Base-by-base conservation (phyloP, 495 filamentous ascomycete genomes). In the Aspergillus egyptiacus region DNA sequence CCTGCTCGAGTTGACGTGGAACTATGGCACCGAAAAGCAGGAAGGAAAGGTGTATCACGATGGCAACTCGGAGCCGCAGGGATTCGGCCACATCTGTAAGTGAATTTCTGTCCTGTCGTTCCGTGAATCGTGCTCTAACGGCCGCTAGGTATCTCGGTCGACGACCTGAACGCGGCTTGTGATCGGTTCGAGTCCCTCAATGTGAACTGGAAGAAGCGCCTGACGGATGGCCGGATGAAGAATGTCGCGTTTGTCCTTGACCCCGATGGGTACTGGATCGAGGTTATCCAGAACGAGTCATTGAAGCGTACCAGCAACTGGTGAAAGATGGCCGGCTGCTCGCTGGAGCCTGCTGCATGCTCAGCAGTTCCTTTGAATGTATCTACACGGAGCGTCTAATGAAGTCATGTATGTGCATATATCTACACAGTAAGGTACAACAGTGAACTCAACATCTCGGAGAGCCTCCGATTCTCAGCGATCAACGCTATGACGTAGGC, bases 1-100 rank as follows among this genome's bases (percentile, higher is more conserved):
- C 2, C 61, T 96, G 43, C 70, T 96, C 9, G 91, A 96, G 70
- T 60, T 98, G 56, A 96, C 91, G 17, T 96, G 89, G 87, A 96
- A 98, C 63, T 93, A 95, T 54, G 93, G 93, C 33, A 96, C 93
- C 2, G 93, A 98, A 75, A 91, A 87, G 60, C 81, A 96, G 56
- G 75, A 82, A 46, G 71, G 75, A 37, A 89, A 89, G 58, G 82
- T 82, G 34, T 98, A 98, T 61, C 93, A 98, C 61, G 83, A 94
- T 55, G 93, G 93, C 8, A 98, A 98, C 64, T 71, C 80, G 17
- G 73, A 94, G 65, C 93, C 91, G 1, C 88, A 96, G 65, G 93
- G 93, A 22, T 98, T 95, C 57, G 91, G 91, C 1, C 89, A 94
- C 59, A 88, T 94, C 51, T 89, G 86, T 85, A 63, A 70, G 82